Percentiles rank a stretch among this genome's conserved stretches.
phyloP scores from a whole-genome alignment of 495 filamentous ascomycete genomes.

The Aspergillus taichungensis region DNA sequence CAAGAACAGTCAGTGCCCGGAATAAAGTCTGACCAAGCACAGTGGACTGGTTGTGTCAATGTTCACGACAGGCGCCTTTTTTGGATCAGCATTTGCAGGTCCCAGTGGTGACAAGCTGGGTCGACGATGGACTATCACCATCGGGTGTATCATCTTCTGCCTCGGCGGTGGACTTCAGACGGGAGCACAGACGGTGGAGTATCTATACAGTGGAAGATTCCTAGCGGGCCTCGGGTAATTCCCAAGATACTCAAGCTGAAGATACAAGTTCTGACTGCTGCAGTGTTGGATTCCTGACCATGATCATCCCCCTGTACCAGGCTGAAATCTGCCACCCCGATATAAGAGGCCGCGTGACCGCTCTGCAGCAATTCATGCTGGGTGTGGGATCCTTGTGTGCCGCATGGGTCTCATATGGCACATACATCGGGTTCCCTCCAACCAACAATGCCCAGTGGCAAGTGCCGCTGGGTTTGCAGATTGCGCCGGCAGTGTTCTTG shows the following conservation, averaged over 20 bases:
- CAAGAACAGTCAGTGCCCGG: not conserved
- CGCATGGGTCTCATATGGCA: conserved; percentile 36
- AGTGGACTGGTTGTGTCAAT: conserved; percentile 60
- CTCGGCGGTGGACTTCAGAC: conserved; percentile 37
- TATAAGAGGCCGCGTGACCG: conserved; percentile 35
- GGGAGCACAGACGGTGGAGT: conserved; percentile 27
- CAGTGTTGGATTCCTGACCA: conserved; percentile 53
- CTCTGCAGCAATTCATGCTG: conserved; percentile 38
- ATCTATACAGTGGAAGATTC: conserved; percentile 34
- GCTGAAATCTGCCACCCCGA: conserved; percentile 37
- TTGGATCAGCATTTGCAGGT: conserved; percentile 31
- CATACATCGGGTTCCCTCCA: conserved; percentile 41
- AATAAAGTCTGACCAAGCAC: not conserved
- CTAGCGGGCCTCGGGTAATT: conserved; percentile 45
- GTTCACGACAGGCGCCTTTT: conserved; percentile 48
- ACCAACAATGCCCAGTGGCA: conserved; percentile 33
- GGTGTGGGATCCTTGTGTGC: conserved; percentile 34
- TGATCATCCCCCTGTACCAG: conserved; percentile 40
- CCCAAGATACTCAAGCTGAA: conserved; percentile 3
- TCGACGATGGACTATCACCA: conserved; percentile 33
- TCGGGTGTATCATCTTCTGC: conserved; percentile 35
- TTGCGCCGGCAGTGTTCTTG: conserved; percentile 32
- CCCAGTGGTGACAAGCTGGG: conserved; percentile 32
- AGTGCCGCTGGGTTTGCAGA: conserved; percentile 32
- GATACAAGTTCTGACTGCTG: not conserved